Base-by-base conservation (phyloP, 805 yeast species). In the Saitoella complicata region DNA sequence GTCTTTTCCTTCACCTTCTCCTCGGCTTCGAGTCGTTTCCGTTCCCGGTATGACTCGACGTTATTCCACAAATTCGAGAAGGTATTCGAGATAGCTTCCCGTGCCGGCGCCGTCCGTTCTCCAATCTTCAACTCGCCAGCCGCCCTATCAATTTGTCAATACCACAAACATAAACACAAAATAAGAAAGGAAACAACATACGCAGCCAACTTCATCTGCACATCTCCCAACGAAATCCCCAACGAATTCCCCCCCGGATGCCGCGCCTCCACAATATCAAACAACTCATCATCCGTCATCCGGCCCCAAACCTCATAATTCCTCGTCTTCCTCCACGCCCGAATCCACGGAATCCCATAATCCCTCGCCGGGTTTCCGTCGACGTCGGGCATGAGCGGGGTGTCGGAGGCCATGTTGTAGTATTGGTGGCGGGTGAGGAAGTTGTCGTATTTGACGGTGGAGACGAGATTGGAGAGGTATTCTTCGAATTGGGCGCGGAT, bases 401-500 rank as follows among this genome's bases (percentile, higher is more conserved):
- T 33, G 36, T 11, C 36, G 3, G 11, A 33, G 4, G 11, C 12
- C 38, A 11, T 31, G 21, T 50, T 34, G 11, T 12, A 10, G 55
- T 60, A 54, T 45, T 54, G 49, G 34, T 11, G 12, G 7, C 53
- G 56, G 3, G 55, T 58, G 7, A 72, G 52, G 54, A 78, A 84
- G 42, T 70, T 75, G 51, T 72, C 72, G 53, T 78, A 81, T 59
- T 93, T 80, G 21, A 73, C 76, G 30, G 82, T 70, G 0, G 94
- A 68, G 29, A 88, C 58, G 50, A 91, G 59, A 7, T 93, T 84
- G 47, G 80, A 71, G 30, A 87, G 61, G 56, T 91, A 91, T 55
- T 87, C 96, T 57, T 91, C 98, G 60, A 88, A 87, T 54, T 78
- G 85, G 62, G 76, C 72, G 43, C 97, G 65, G 32, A 91, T 78